Conservation (phyloP, 441 rosid species). For the Pelargonium cotyledonis region DNA sequence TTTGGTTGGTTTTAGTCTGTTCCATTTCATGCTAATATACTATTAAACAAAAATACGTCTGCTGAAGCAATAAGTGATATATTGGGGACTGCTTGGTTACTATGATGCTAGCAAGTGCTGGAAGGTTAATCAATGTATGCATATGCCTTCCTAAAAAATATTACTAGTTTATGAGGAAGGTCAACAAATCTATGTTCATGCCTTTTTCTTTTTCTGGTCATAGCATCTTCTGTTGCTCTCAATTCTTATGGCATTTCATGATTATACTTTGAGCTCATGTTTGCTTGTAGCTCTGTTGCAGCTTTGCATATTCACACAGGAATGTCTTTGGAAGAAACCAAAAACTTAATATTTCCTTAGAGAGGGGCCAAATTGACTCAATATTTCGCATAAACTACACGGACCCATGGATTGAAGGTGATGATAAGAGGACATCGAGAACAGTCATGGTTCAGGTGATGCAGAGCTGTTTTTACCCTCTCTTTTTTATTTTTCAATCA, state of each 20-base stretch:
- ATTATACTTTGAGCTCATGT: conserved; percentile 12
- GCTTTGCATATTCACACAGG: conserved; percentile 92
- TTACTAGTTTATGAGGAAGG: too few relatives aligned
- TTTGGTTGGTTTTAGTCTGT: too few relatives aligned
- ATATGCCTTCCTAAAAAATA: too few relatives aligned
- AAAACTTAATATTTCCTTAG: conserved; percentile 77
- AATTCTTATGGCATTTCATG: background rate
- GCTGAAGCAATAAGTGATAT: too few relatives aligned
- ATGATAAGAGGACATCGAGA: conserved; percentile 81
- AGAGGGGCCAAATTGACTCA: conserved; percentile 91
- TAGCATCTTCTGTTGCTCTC: background rate
- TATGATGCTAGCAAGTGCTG: too few relatives aligned
- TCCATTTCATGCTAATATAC: too few relatives aligned
- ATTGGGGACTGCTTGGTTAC: too few relatives aligned
- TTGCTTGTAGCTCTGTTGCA: conserved; percentile 35
- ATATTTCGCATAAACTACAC: conserved; percentile 81
- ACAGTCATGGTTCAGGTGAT: conserved; percentile 85
- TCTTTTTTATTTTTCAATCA: background rate
- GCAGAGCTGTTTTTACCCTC: background rate
- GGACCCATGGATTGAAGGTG: conserved; percentile 99
- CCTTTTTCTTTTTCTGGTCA: too few relatives aligned
- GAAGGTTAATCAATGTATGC: too few relatives aligned
- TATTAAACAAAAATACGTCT: too few relatives aligned
- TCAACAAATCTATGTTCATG: too few relatives aligned
- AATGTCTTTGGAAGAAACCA: conserved; percentile 91